Conservation (phyloP, 306 rosid genomes). For the Quercus alba region DNA sequence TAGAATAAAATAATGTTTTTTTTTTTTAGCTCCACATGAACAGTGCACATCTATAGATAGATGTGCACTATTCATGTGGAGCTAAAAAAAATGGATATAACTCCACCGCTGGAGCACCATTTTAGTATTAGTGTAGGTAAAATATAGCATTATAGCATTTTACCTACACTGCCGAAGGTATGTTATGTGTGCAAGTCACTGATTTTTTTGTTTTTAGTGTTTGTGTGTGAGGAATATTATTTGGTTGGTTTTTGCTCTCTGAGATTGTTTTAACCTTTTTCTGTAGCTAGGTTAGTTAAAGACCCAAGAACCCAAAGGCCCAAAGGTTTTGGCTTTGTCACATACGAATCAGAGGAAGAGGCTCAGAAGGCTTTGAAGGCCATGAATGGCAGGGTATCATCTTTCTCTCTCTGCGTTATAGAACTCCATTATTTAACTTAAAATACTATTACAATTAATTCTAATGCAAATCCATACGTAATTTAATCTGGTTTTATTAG, state of each 20-base stretch:
- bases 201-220: background rate
- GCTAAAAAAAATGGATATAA: no score
- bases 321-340: constrained; percentile 83
- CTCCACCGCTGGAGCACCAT: no score
- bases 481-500: background rate
- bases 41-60: no score
- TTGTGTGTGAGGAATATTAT: background rate
- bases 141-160: no score
- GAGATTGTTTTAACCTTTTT: background rate
- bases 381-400: constrained; percentile 79
- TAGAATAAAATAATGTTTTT: no score
- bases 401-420: background rate
- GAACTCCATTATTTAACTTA: background rate
- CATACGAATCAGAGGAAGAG: constrained; percentile 48
- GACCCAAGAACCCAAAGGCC: constrained; percentile 61
- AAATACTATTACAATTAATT: background rate
- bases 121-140: no score
- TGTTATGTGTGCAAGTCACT: background rate
- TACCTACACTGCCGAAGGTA: no score
- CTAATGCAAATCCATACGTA: background rate
- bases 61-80: no score
- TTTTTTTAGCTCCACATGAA: no score
- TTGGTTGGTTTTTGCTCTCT: background rate
- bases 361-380: constrained; percentile 68
- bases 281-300: constrained; percentile 43